Percentiles rank a stretch among this genome's conserved stretches.
phyloP scores from a whole-genome alignment of 441 rosid genomes.

The Rhodomyrtus psidioides region DNA sequence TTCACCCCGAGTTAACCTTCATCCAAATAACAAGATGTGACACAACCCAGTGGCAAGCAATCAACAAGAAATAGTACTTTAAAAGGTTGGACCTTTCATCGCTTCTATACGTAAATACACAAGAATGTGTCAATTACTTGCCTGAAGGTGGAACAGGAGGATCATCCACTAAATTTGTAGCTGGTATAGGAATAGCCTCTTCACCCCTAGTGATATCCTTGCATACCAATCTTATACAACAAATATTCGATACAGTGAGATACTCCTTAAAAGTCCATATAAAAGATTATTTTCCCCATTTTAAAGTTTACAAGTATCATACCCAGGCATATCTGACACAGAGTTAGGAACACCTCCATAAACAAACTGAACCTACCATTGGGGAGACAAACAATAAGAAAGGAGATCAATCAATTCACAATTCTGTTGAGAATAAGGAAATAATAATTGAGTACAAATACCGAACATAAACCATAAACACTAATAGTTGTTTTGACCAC shows the following conservation, averaged over 20 bases:
- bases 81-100: background rate
- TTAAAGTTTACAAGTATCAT: slow-evolving; percentile 11
- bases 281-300: background rate
- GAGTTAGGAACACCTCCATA: slow-evolving; percentile 11
- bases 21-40: background rate
- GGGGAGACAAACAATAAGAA: background rate
- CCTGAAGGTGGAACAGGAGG: slow-evolving; percentile 40
- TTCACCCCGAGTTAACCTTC: background rate
- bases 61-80: background rate
- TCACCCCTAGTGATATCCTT: slow-evolving; percentile 38
- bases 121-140: slow-evolving; percentile 14
- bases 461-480: background rate
- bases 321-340: slow-evolving; percentile 31
- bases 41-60: background rate
- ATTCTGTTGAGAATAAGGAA: background rate
- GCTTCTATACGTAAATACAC: background rate
- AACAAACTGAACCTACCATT: slow-evolving; percentile 26
- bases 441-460: background rate
- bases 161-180: slow-evolving; percentile 32
- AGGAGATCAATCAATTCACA: background rate
- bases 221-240: slow-evolving; percentile 33
- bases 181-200: slow-evolving; percentile 37
- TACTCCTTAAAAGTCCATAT: background rate
- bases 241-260: background rate
- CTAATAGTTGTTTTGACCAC: background rate